These are phyloP conservation scores for Aspergillus costaricaensis DNA, from an alignment of 2,329 filamentous ascomycete species.

Conservation along the genomic window DNA sequence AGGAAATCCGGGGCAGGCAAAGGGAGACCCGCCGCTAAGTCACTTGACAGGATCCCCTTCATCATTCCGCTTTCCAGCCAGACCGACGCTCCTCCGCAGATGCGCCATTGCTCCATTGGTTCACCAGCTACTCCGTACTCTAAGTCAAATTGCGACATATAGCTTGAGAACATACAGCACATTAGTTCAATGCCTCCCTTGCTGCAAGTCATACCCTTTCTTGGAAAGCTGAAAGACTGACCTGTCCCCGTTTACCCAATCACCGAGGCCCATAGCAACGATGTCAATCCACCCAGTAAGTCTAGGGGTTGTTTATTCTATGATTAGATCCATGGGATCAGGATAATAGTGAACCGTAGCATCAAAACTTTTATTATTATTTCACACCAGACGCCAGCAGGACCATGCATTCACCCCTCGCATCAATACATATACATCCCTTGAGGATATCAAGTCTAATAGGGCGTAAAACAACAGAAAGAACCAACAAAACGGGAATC, in stretches of 20 bases:
- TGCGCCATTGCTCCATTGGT: background rate
- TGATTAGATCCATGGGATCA: background rate
- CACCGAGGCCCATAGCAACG: too few relatives aligned
- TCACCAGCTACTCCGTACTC: background rate
- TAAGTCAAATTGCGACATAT: background rate
- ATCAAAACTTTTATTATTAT: constrained; percentile 22
- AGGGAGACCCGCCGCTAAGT: background rate
- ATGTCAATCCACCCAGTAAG: too few relatives aligned
- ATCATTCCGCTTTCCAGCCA: background rate
- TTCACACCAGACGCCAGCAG: constrained; percentile 35
- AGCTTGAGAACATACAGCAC: background rate
- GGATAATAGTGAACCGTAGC: background rate
- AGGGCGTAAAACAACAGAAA: constrained; percentile 23
- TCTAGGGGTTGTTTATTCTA: too few relatives aligned
- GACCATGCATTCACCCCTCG: constrained; percentile 34
- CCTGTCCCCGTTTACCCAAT: too few relatives aligned
- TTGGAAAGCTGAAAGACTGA: background rate
- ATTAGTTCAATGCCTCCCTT: background rate
- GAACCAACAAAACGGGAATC: constrained; percentile 17
- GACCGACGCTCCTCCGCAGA: background rate
- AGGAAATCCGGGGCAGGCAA: constrained; percentile 3
- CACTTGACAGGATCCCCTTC: constrained; percentile 4
- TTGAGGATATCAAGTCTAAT: constrained; percentile 37
- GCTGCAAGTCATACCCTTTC: background rate
- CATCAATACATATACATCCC: constrained; percentile 39